phyloP scores from a whole-genome alignment of 805 yeast species.

The Lachancea sp. region DNA sequence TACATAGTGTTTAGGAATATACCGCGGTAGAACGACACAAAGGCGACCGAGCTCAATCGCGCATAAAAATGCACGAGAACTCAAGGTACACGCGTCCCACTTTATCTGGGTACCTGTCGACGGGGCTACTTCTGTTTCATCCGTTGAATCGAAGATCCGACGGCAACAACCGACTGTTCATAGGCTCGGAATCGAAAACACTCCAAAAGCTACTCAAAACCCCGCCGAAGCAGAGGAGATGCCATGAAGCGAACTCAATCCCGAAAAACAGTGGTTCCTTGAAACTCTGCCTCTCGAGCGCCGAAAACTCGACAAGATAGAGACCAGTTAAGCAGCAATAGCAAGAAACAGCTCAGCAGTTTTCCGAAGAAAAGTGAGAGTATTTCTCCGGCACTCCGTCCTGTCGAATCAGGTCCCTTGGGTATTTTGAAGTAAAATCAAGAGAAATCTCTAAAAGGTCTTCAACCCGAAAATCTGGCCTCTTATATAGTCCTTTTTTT shows the following conservation, averaged over 20 bases:
- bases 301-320: constrained; percentile 45
- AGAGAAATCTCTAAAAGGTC: too few relatives aligned
- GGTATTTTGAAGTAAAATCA: constrained; percentile 5
- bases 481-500: not conserved
- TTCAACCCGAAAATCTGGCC: not conserved
- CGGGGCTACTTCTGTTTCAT: constrained; percentile 88
- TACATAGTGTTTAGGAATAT: constrained; percentile 99
- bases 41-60: constrained; percentile 55
- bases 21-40: constrained; percentile 71
- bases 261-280: constrained; percentile 20
- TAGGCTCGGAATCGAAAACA: constrained; percentile 9
- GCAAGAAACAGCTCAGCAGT: constrained; percentile 22
- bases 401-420: constrained; percentile 28
- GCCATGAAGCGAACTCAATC: constrained; percentile 8
- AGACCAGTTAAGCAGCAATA: constrained; percentile 30
- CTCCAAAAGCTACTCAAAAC: constrained; percentile 26
- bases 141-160: constrained; percentile 17
- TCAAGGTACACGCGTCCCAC: constrained; percentile 39
- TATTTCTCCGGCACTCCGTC: constrained; percentile 19
- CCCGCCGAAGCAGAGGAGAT: constrained; percentile 34
- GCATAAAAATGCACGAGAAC: constrained; percentile 33
- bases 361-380: constrained; percentile 18
- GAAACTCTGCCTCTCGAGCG: constrained; percentile 61
- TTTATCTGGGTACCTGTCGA: constrained; percentile 85
- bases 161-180: constrained; percentile 47